Evolutionary conservation across 305 asterid genomes (phyloP).

Genomic region (Solanum hybrid): DNA sequence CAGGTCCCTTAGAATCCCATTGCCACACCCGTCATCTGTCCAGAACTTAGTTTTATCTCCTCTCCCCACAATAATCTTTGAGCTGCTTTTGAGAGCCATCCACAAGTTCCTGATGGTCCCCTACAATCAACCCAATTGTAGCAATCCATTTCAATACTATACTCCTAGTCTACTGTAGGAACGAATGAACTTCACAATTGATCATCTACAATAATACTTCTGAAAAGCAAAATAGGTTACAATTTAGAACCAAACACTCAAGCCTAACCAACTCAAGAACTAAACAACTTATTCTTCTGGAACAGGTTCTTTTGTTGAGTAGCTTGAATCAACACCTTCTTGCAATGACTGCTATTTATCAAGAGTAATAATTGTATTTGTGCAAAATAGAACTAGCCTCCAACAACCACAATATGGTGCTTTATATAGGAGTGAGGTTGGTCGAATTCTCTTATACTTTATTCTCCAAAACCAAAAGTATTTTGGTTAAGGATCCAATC

Average conservation of each 20-base stretch:
- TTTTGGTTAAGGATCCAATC: not conserved
- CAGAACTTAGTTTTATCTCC: not conserved
- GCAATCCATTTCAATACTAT: not conserved
- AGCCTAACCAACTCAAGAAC: not conserved
- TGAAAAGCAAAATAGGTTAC: not conserved
- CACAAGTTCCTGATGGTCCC: not conserved
- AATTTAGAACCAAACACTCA: not conserved
- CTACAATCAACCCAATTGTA: not conserved
- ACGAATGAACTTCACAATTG: not conserved
- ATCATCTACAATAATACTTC: not conserved
- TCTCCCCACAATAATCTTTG: not conserved
- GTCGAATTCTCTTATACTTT: not conserved
- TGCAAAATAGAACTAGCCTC: not conserved
- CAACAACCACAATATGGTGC: not conserved
- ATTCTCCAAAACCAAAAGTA: not conserved
- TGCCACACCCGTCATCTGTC: not conserved
- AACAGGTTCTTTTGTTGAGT: not conserved
- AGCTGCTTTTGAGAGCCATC: not conserved
- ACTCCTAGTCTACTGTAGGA: not conserved
- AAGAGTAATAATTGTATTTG: not conserved
- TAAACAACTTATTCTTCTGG: not conserved
- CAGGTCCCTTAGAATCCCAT: not conserved
- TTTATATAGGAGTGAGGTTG: not conserved
- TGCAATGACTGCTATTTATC: not conserved
- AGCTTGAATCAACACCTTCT: not conserved